Evolutionary conservation across 2,329 filamentous ascomycete genomes (phyloP), one percentile per base, ranked within the genome.

Genomic region (Pseudocercospora musae): DNA sequence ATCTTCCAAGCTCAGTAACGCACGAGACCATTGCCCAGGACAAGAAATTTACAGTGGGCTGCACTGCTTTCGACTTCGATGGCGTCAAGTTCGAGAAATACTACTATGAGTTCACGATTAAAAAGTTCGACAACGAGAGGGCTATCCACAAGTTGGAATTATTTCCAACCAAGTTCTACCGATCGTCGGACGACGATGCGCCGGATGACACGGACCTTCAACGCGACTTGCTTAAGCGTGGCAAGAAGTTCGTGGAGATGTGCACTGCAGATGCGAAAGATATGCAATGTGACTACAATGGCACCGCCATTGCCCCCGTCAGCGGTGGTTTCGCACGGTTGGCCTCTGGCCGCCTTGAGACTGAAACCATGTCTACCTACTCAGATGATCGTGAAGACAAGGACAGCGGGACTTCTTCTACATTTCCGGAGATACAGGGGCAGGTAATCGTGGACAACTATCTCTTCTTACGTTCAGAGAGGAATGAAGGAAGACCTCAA

Each of bases 61-160:
- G 57, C 33, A 18, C 25, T 11, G 53, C 58, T 18, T 18, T 64
- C 48, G 62, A 64, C 37, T 64, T 58, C 53, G 59, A 64, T 55
- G 62, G 62, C 7, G 33, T 15, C 2, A 64, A 55, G 11, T 64
- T 62, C 40, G 13, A 7, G 11, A n/a, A 13, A 3, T 61, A 48
- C 40, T 18, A 49, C 4, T 64, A 58, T 55, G 15, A 8, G 13
- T 62, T 64, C 53, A n/a, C 10, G 10, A 48, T 64, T 8, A 29
- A 33, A 15, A 37, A 53, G 21, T 37, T 33, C 21, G 21, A 29
- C 7, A 42, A 15, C 10, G 62, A 63, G 20, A 53, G 21, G 37
- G 20, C 37, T 9, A 55, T 64, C 23, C 37, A 58, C 27, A 49
- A 13, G 3, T 55, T 64, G 15, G 62, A 58, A 23, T 46, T 62